These are phyloP conservation scores for Monosporascus sp. DNA, from an alignment of 2,329 filamentous ascomycete genomes.

Conservation along the genomic window DNA sequence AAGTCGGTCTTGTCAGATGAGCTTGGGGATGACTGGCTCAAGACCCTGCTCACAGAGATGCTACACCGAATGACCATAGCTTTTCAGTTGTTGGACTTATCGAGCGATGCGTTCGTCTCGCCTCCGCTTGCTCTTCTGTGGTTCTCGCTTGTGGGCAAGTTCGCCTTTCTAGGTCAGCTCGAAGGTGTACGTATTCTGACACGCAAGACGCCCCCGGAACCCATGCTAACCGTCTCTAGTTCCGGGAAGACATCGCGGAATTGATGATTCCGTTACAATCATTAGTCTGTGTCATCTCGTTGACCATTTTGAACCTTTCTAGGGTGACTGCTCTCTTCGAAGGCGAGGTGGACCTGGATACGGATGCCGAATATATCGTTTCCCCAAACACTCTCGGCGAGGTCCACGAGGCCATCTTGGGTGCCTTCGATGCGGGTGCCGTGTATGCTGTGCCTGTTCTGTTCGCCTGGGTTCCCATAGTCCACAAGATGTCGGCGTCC, in stretches of 20 bases:
- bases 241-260: slow-evolving; percentile 26
- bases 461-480: slow-evolving; percentile 76
- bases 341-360: slow-evolving; percentile 40
- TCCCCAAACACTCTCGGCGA: slow-evolving; percentile 65
- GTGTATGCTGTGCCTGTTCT: slow-evolving; percentile 65
- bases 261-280: slow-evolving; percentile 62
- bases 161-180: slow-evolving; percentile 64
- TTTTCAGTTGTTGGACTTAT: slow-evolving; percentile 63
- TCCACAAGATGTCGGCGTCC: slow-evolving; percentile 62
- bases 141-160: slow-evolving; percentile 67
- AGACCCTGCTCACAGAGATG: slow-evolving; percentile 53
- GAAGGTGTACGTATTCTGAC: slow-evolving; percentile 40
- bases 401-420: slow-evolving; percentile 66
- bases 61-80: slow-evolving; percentile 69
- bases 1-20: slow-evolving; percentile 28
- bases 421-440: slow-evolving; percentile 51
- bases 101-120: slow-evolving; percentile 49
- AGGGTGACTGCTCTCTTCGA: slow-evolving; percentile 52
- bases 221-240: slow-evolving; percentile 32
- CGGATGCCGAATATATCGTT: slow-evolving; percentile 55
- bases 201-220: neutral
- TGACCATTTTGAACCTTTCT: slow-evolving; percentile 65
- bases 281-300: slow-evolving; percentile 63
- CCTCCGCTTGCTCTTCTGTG: slow-evolving; percentile 59
- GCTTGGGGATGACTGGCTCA: slow-evolving; percentile 21